Conservation (phyloP, 73 alveolate genomes). For the Paramecium pentaurelia region DNA sequence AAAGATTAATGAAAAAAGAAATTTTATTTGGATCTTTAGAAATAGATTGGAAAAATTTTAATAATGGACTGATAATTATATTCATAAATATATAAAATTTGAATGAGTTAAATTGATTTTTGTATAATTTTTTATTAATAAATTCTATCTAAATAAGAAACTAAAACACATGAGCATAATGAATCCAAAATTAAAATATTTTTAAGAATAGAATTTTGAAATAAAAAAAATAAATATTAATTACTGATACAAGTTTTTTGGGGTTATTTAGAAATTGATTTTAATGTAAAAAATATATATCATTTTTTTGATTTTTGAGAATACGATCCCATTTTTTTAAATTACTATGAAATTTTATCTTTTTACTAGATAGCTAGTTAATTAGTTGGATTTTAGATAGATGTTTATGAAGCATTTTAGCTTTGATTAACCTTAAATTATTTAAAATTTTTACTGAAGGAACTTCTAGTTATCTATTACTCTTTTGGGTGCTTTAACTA, state of each 20-base stretch:
- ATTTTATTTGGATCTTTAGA: no score
- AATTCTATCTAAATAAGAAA: no score
- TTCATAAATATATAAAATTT: no score
- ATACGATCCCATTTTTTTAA: not conserved
- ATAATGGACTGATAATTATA: no score
- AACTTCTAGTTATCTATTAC: not conserved
- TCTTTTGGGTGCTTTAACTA: not conserved
- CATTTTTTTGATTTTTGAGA: not conserved
- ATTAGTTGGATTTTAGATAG: not conserved
- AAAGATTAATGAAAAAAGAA: no score
- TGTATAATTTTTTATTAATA: no score
- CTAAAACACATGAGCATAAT: no score
- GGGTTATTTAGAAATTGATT: not conserved
- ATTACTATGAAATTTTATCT: not conserved
- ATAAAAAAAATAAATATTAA: no score
- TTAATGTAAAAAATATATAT: not conserved
- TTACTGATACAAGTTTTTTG: not conserved
- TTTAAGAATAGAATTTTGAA: no score
- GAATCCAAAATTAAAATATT: no score
- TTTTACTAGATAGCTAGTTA: not conserved
- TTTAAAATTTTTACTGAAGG: not conserved
- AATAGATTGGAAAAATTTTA: no score
- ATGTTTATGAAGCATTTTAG: not conserved
- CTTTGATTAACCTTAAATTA: not conserved
- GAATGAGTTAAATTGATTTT: no score